Percentiles rank a stretch among this genome's conserved stretches.
phyloP scores from a whole-genome alignment of 2,329 filamentous ascomycete species.

The Stenocarpella maydis region DNA sequence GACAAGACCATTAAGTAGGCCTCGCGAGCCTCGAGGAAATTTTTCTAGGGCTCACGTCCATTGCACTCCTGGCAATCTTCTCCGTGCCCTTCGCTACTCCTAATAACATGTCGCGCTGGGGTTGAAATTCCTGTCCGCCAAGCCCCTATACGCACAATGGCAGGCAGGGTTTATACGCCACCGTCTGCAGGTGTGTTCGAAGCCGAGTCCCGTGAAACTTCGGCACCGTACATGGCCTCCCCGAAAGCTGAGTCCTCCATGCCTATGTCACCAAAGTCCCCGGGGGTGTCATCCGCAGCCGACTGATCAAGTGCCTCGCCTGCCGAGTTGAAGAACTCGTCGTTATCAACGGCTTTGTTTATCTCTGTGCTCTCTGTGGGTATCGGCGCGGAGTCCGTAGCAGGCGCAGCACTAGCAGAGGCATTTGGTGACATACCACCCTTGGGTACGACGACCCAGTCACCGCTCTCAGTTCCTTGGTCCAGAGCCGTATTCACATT shows the following conservation, averaged over 20 bases:
- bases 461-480: conserved; percentile 63
- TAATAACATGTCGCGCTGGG: not conserved
- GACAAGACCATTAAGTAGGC: not conserved
- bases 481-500: conserved; percentile 61
- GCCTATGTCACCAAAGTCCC: conserved; percentile 65
- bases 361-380: conserved; percentile 15
- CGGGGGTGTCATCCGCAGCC: conserved; percentile 53
- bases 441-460: conserved; percentile 80
- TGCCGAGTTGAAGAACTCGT: conserved; percentile 71
- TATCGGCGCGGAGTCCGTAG: conserved; percentile 38
- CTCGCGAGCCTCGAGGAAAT: not conserved
- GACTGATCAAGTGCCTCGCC: conserved; percentile 74
- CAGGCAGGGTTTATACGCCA: conserved; percentile 1
- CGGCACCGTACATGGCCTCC: conserved; percentile 78
- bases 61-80: not conserved
- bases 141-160: conserved; percentile 36
- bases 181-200: conserved; percentile 48
- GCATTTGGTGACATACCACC: conserved; percentile 55
- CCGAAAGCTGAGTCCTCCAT: conserved; percentile 85
- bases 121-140: not conserved
- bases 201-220: conserved; percentile 41
- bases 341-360: conserved; percentile 54
- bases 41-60: not conserved
- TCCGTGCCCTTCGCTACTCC: not conserved
- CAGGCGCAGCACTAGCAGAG: conserved; percentile 18